A percentile compares a stretch with the other conserved stretches of the same genome.
Evolutionary conservation across 2,329 filamentous ascomycete species (phyloP).

Genomic region (Hypomyces perniciosus): DNA sequence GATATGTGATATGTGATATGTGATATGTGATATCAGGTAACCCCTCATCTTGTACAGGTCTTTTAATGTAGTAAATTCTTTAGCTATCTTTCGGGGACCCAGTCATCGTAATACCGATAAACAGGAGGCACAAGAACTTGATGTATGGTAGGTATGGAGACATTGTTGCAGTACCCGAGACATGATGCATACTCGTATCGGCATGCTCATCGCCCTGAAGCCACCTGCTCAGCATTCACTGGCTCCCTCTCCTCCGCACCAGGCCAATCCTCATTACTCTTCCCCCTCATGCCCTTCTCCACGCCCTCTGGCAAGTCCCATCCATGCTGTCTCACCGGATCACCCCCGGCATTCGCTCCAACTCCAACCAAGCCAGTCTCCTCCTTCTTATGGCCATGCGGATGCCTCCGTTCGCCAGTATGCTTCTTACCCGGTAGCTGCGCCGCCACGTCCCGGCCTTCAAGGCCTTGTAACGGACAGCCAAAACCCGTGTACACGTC

Average conservation of each 20-base stretch:
- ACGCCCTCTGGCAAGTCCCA: constrained; percentile 13
- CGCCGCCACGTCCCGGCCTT: constrained; percentile 30
- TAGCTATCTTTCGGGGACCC: too few relatives aligned
- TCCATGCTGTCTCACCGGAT: constrained; percentile 24
- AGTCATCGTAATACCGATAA: too few relatives aligned
- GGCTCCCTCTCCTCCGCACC: background rate
- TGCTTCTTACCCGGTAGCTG: constrained; percentile 18
- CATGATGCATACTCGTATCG: too few relatives aligned
- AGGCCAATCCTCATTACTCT: background rate
- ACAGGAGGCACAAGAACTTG: too few relatives aligned
- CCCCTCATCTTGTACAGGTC: too few relatives aligned
- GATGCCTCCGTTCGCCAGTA: constrained; percentile 26
- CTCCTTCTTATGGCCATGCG: constrained; percentile 23
- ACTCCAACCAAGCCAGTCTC: constrained; percentile 34
- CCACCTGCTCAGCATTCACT: constrained; percentile 1
- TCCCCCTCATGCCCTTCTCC: constrained; percentile 2
- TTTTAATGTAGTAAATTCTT: too few relatives aligned
- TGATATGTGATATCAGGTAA: too few relatives aligned
- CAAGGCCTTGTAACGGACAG: constrained; percentile 37
- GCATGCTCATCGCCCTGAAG: background rate
- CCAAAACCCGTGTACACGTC: constrained; percentile 40
- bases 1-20: too few relatives aligned
- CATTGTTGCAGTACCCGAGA: too few relatives aligned
- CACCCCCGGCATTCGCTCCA: constrained; percentile 24
- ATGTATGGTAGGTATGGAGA: too few relatives aligned